These are phyloP conservation scores for Tremella mesenterica DNA, from an alignment of 768 basidiomycete genomes.

Conservation along the genomic window DNA sequence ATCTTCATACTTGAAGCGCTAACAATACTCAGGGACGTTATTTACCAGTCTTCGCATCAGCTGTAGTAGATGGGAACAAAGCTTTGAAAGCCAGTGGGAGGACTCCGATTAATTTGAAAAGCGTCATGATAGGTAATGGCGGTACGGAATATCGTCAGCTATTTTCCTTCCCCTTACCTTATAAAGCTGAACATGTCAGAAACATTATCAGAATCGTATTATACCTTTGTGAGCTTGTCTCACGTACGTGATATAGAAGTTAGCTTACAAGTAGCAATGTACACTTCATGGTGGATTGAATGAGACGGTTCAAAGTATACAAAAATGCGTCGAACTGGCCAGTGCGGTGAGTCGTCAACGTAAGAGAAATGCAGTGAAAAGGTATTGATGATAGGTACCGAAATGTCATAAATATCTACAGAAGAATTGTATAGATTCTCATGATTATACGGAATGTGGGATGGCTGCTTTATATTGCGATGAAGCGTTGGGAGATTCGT, in stretches of 20 bases:
- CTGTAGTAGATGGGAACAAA: slow-evolving; percentile 64
- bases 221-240: slow-evolving; percentile 27
- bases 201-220: slow-evolving; percentile 26
- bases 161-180: background rate
- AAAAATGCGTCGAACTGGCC: slow-evolving; percentile 37
- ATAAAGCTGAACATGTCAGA: slow-evolving; percentile 13
- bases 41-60: slow-evolving; percentile 56
- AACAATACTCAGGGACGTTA: slow-evolving; percentile 36
- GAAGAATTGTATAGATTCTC: slow-evolving; percentile 57
- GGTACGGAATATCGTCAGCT: slow-evolving; percentile 37
- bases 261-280: slow-evolving; percentile 22
- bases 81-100: slow-evolving; percentile 51
- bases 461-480: slow-evolving; percentile 63
- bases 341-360: slow-evolving; percentile 27
- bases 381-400: slow-evolving; percentile 49
- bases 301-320: slow-evolving; percentile 30
- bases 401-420: slow-evolving; percentile 57
- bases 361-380: background rate
- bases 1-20: slow-evolving; percentile 1
- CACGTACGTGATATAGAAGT: background rate
- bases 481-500: slow-evolving; percentile 50
- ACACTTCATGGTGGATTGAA: slow-evolving; percentile 27
- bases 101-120: slow-evolving; percentile 57
- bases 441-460: slow-evolving; percentile 60
- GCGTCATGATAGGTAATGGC: slow-evolving; percentile 62